Evolutionary conservation across 1,284 basidiomycete species (phyloP).

Genomic region (Sanghuangporus weigelae): DNA sequence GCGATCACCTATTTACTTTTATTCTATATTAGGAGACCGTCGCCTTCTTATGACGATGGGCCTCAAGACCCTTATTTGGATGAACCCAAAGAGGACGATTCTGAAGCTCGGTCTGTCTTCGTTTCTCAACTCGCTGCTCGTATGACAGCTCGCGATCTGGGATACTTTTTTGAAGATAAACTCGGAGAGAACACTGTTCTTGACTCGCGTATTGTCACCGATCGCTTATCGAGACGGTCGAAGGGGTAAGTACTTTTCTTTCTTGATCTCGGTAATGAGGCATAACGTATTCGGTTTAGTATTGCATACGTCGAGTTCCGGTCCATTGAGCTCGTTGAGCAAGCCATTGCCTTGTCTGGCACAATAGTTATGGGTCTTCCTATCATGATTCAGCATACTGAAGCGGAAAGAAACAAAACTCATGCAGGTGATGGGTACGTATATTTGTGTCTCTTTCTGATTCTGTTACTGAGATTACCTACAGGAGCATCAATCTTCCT

Average conservation of each 20-base stretch:
- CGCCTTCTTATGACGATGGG: conserved; percentile 61
- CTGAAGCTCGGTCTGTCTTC: conserved; percentile 95
- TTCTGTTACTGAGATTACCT: conserved; percentile 13
- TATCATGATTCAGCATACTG: conserved; percentile 92
- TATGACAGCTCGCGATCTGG: conserved; percentile 92
- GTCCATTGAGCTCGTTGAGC: conserved; percentile 84
- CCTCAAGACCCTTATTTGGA: conserved; percentile 63
- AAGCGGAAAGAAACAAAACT: conserved; percentile 91
- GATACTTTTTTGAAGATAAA: conserved; percentile 98
- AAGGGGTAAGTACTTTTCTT: conserved; percentile 71
- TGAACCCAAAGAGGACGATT: conserved; percentile 81
- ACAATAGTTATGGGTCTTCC: conserved; percentile 97
- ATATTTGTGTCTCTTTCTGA: conserved; percentile 10
- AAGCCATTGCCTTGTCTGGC: conserved; percentile 85
- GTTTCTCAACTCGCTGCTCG: conserved; percentile 96
- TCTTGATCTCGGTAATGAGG: background rate
- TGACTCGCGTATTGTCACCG: conserved; percentile 94
- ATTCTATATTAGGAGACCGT: conserved; percentile 46
- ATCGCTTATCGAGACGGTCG: conserved; percentile 86
- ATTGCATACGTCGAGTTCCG: conserved; percentile 98
- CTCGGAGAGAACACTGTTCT: conserved; percentile 88
- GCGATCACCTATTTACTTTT: background rate
- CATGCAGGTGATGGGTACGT: conserved; percentile 78
- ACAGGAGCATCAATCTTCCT: conserved; percentile 70
- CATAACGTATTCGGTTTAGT: conserved; percentile 27